Evolutionary conservation across 1,284 basidiomycete genomes (phyloP).

Genomic region (Cryptococcus sp.): DNA sequence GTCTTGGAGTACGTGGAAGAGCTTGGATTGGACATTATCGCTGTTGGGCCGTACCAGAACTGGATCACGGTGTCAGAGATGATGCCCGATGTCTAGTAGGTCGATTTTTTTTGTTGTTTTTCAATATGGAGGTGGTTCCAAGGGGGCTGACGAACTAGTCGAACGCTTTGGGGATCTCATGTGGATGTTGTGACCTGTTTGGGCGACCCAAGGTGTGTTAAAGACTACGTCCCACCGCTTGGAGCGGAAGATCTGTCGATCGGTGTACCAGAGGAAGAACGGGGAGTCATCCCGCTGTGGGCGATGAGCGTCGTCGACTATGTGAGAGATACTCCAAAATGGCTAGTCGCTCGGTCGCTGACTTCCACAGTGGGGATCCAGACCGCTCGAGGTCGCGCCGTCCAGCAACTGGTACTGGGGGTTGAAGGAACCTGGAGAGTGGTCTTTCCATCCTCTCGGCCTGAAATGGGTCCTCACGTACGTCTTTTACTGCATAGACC

Average conservation of each 20-base stretch:
- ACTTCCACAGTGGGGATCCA: constrained; percentile 25
- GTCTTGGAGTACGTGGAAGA: constrained; percentile 12
- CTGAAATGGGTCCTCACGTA: constrained; percentile 38
- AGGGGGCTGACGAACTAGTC: constrained; percentile 10
- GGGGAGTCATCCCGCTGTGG: constrained; percentile 37
- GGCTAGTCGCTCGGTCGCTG: not conserved
- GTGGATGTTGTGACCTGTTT: constrained; percentile 29
- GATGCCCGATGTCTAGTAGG: constrained; percentile 37
- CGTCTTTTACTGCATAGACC: not conserved
- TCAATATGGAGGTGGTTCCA: too few relatives aligned
- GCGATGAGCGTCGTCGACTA: constrained; percentile 35
- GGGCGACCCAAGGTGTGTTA: constrained; percentile 39
- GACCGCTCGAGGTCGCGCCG: constrained; percentile 16
- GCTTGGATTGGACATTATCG: constrained; percentile 14
- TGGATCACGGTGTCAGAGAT: constrained; percentile 31
- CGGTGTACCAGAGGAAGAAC: constrained; percentile 25
- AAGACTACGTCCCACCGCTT: constrained; percentile 29
- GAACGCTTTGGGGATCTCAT: constrained; percentile 27
- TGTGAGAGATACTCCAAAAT: constrained; percentile 22
- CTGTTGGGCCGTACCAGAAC: constrained; percentile 28
- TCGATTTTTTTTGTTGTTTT: too few relatives aligned
- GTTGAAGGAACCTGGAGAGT: constrained; percentile 26
- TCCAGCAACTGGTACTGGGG: constrained; percentile 31
- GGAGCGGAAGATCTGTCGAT: constrained; percentile 18
- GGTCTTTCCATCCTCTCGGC: constrained; percentile 39